Base-by-base conservation (phyloP, 2,329 filamentous ascomycete species). In the Zalaria obscura region DNA sequence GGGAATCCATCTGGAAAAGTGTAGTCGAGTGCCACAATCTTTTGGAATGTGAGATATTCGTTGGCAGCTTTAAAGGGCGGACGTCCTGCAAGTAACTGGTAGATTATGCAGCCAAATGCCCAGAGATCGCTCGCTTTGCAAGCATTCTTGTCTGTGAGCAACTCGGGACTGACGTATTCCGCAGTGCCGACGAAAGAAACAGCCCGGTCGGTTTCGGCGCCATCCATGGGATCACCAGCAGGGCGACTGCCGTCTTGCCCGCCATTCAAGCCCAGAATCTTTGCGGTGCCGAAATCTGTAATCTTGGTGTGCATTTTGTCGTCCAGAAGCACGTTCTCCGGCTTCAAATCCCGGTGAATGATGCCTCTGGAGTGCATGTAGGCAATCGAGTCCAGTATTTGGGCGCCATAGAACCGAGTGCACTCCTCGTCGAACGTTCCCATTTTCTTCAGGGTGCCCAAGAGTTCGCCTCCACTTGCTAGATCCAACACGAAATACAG, bases 101-200 rank as follows among this genome's bases (percentile, higher is more conserved):
- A 98, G 48, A 98, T 78, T 52, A 98, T 98, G 65, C 91, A 98
- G 6, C 91, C 91, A 66, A 93, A 98, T 2, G 91, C 91, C 91
- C 91, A 98, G 39, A 98, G 64, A 63, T 98, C 91, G 60, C 91
- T 96, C 35, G 89, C 85, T 65, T 96, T 98, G 68, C 89, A 95
- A 18, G 89, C 91, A 54, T 84, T 93, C 66, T 96, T 96, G 56
- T 94, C 87, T 27, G 85, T 94, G 41, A 98, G 69, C n/a, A 98
- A 71, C 60, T 98, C 91, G 0, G 91, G 91, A 55, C 91, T 96
- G 51, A 98, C 91, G 55, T 98, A 98, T 61, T 98, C 91, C 7
- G 91, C 91, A 0, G 91, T 98, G 32, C 91, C 91, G 35, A 98
- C 91, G 58, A 98, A 98, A 0, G 91, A 98, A 31, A 85, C 85